These are phyloP conservation scores for Leptographium wingfieldii DNA, from an alignment of 2,329 filamentous ascomycete genomes.

Conservation along the genomic window DNA sequence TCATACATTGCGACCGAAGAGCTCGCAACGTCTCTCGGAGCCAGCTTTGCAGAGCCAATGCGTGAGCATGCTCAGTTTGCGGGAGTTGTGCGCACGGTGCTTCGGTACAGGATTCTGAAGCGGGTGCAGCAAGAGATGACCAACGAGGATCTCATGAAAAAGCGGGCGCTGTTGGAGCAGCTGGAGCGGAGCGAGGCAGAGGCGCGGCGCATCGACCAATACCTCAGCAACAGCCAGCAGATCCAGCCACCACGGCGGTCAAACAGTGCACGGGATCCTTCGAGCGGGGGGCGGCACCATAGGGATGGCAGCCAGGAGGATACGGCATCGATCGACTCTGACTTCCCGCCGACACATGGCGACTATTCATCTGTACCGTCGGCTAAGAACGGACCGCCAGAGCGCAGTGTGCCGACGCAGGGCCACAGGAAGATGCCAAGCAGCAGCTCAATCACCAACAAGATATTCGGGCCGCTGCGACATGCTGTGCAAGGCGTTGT, in stretches of 20 bases:
- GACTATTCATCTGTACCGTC: constrained; percentile 58
- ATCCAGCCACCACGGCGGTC: constrained; percentile 55
- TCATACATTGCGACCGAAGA: constrained; percentile 96
- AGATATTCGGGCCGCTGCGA: constrained; percentile 88
- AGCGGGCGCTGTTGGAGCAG: constrained; percentile 67
- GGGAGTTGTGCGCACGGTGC: constrained; percentile 76
- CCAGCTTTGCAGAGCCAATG: constrained; percentile 95
- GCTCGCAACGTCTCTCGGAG: constrained; percentile 73
- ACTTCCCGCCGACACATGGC: constrained; percentile 83
- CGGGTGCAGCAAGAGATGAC: constrained; percentile 97
- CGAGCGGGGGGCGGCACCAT: constrained; percentile 24
- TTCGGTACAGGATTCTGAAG: constrained; percentile 85
- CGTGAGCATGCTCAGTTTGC: constrained; percentile 95
- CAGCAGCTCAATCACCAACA: constrained; percentile 79
- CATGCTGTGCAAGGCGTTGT: constrained; percentile 95
- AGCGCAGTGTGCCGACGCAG: constrained; percentile 27
- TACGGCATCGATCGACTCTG: constrained; percentile 84
- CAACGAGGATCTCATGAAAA: constrained; percentile 81
- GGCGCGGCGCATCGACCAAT: constrained; percentile 85
- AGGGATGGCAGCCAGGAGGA: constrained; percentile 56
- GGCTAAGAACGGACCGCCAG: constrained; percentile 57
- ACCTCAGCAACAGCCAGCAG: constrained; percentile 63
- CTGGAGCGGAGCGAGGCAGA: constrained; percentile 91
- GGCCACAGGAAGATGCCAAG: constrained; percentile 70
- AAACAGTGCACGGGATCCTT: constrained; percentile 36